Evolutionary conservation across 2,329 filamentous ascomycete species (phyloP).

Genomic region (Alternaria atra): DNA sequence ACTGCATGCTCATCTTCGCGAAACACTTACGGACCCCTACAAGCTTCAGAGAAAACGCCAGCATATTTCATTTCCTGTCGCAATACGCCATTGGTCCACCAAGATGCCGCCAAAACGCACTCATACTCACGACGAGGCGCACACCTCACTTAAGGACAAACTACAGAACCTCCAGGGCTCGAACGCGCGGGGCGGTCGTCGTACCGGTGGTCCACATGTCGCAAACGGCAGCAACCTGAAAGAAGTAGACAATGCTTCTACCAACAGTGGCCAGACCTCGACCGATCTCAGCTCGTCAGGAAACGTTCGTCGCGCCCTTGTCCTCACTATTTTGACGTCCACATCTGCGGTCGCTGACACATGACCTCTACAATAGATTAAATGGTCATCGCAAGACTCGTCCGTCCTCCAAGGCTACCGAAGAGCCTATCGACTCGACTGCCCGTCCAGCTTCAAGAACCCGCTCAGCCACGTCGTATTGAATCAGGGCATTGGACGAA

Average conservation of each 20-base stretch:
- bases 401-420: conserved; percentile 78
- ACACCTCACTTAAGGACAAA: conserved; percentile 53
- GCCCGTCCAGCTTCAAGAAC: conserved; percentile 72
- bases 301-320: conserved; percentile 41
- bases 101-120: conserved; percentile 52
- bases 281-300: conserved; percentile 41
- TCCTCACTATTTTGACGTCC: conserved; percentile 8
- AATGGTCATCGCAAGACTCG: conserved; percentile 75
- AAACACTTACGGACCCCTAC: conserved; percentile 1
- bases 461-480: conserved; percentile 61
- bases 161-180: conserved; percentile 51
- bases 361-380: conserved; percentile 52
- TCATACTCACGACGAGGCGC: conserved; percentile 50
- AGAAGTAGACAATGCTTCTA: conserved; percentile 51
- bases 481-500: conserved; percentile 69
- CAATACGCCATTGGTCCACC: conserved; percentile 4
- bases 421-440: conserved; percentile 74
- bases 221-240: conserved; percentile 50
- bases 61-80: not conserved
- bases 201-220: conserved; percentile 38
- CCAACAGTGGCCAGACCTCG: conserved; percentile 45
- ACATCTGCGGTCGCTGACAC: conserved; percentile 22
- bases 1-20: conserved; percentile 13
- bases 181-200: conserved; percentile 49
- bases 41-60: conserved; percentile 5